These are phyloP conservation scores for Pyrenochaeta sp. DNA, from an alignment of 2,329 filamentous ascomycete genomes.

Conservation along the genomic window DNA sequence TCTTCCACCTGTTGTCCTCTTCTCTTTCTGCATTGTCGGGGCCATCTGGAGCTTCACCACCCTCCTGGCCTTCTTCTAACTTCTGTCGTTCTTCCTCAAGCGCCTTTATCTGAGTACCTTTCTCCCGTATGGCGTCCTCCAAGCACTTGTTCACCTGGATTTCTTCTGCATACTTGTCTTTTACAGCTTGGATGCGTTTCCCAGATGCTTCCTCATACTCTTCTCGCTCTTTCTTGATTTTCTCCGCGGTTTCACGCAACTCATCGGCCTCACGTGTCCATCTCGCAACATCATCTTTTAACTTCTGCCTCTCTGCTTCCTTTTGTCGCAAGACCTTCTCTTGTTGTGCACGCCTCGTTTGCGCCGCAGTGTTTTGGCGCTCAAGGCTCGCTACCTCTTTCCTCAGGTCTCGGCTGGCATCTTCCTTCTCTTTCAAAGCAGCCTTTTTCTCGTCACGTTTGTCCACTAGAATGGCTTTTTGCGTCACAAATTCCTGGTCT, in stretches of 20 bases:
- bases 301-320: conserved; percentile 71
- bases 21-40: conserved; percentile 53
- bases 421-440: conserved; percentile 86
- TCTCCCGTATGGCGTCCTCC: conserved; percentile 77
- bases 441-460: conserved; percentile 83
- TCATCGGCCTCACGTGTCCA: conserved; percentile 71
- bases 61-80: conserved; percentile 53
- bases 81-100: conserved; percentile 75
- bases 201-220: conserved; percentile 48
- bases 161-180: conserved; percentile 53
- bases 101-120: conserved; percentile 74
- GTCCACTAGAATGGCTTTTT: conserved; percentile 65
- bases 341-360: conserved; percentile 80
- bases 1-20: conserved; percentile 65
- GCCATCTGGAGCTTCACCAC: conserved; percentile 49
- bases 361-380: conserved; percentile 79
- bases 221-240: conserved; percentile 52
- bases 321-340: conserved; percentile 76
- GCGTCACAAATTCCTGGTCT: conserved; percentile 59
- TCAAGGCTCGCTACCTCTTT: conserved; percentile 82
- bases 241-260: conserved; percentile 63
- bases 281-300: conserved; percentile 73
- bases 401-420: conserved; percentile 83
- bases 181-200: conserved; percentile 52
- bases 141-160: conserved; percentile 64